These are phyloP conservation scores for Juncus inflexus DNA, from an alignment of 176 grass and related monocot genomes.

Conservation along the genomic window DNA sequence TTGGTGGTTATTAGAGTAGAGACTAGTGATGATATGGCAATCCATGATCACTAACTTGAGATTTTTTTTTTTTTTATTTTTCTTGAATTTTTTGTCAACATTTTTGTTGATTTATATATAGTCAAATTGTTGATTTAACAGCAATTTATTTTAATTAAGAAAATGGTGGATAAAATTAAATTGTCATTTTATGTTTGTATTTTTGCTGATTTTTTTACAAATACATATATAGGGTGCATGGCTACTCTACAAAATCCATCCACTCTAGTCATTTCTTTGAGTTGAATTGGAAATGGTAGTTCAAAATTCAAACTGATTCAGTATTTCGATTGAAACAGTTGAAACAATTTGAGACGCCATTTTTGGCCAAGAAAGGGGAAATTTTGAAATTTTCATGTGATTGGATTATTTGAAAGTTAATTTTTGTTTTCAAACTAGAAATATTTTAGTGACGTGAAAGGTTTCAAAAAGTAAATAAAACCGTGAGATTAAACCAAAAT, in stretches of 20 bases:
- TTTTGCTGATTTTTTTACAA: conserved; percentile 5
- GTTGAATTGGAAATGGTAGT: neutral
- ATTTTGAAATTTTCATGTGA: conserved; percentile 5
- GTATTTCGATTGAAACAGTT: neutral
- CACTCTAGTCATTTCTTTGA: neutral
- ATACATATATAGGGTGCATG: neutral
- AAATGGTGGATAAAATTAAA: neutral
- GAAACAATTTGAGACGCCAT: conserved; percentile 5
- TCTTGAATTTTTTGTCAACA: neutral
- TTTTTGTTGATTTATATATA: conserved; percentile 11
- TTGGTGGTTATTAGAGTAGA: conserved; percentile 11
- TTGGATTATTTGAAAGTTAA: conserved; percentile 8
- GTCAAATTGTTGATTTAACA: conserved; percentile 3
- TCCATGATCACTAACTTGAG: conserved; percentile 8
- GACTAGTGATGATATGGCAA: conserved; percentile 16
- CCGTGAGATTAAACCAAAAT: neutral
- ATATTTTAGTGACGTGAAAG: conserved; percentile 1
- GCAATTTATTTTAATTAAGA: conserved; percentile 4
- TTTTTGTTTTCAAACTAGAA: neutral
- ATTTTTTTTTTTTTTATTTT: conserved; percentile 7
- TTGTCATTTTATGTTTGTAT: conserved; percentile 10
- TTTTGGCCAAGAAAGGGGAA: conserved; percentile 10
- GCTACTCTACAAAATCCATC: neutral
- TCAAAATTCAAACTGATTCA: neutral
- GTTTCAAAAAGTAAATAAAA: conserved; percentile 1